Evolutionary conservation across 2,329 filamentous ascomycete species (phyloP).

Genomic region (Aspergillus intermedius): DNA sequence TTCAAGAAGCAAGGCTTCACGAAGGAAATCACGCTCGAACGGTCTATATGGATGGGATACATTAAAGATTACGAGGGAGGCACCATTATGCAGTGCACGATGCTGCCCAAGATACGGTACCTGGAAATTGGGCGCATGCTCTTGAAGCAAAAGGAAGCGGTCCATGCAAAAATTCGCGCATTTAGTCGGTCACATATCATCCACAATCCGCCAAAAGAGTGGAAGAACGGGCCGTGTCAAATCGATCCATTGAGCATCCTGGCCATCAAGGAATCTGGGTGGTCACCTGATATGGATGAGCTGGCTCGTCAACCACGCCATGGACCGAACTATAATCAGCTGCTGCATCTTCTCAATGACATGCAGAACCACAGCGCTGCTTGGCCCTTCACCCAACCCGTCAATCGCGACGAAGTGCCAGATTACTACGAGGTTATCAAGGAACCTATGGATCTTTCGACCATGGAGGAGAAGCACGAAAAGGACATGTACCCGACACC

Average conservation of each 20-base stretch:
- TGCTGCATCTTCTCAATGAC: slow-evolving; percentile 87
- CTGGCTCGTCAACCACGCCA: slow-evolving; percentile 89
- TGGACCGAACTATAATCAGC: slow-evolving; percentile 91
- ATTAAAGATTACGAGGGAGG: slow-evolving; percentile 99
- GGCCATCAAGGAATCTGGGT: slow-evolving; percentile 85
- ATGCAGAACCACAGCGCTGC: slow-evolving; percentile 88
- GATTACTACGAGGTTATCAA: slow-evolving; percentile 99
- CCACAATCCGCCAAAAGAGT: slow-evolving; percentile 77
- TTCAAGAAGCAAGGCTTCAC: slow-evolving; percentile 99
- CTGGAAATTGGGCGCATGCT: slow-evolving; percentile 90
- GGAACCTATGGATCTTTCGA: slow-evolving; percentile 91
- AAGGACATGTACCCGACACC: slow-evolving; percentile 85
- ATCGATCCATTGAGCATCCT: slow-evolving; percentile 84
- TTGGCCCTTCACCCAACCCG: slow-evolving; percentile 91
- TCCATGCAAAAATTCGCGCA: slow-evolving; percentile 88
- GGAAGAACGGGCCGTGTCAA: slow-evolving; percentile 65
- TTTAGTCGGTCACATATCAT: slow-evolving; percentile 84
- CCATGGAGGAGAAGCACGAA: slow-evolving; percentile 93
- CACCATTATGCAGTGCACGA: slow-evolving; percentile 98
- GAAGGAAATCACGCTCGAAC: slow-evolving; percentile 91
- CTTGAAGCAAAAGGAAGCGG: slow-evolving; percentile 92
- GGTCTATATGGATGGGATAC: slow-evolving; percentile 95
- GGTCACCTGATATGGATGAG: slow-evolving; percentile 97
- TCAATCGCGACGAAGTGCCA: slow-evolving; percentile 92
- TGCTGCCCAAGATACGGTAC: slow-evolving; percentile 92